Base-by-base conservation (phyloP, 768 basidiomycete genomes). In the Lentinula lateritia region DNA sequence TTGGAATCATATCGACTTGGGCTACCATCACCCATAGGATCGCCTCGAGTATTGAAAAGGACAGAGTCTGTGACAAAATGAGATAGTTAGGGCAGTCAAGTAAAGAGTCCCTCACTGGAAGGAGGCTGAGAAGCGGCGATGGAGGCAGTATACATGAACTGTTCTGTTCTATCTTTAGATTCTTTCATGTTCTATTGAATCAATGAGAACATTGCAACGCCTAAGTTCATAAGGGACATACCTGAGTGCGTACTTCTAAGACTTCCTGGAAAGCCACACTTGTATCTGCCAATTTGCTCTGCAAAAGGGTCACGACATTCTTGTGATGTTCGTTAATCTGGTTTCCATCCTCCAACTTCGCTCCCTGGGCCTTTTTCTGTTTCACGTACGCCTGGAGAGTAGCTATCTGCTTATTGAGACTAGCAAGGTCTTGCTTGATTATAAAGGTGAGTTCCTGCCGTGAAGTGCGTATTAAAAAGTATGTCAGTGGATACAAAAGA, bases 391-490 rank as follows among this genome's bases (percentile, higher is more conserved):
- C 75, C 70, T 98, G 96, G 1, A 99, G 82, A 13, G 87, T 78
- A 0, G 95, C 94, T 69, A 99, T 98, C 74, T 98, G 94, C 74
- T 90, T 90, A 77, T 99, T 98, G 73, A 98, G 88, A 67, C 84
- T 87, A 58, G 97, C 95, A 80, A 99, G 98, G 75, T 99, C 97
- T 92, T 98, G 96, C 73, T 98, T 96, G 72, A 99, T 98, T 68
- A 98, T 97, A 73, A 94, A 98, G 0, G 97, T 98, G 63, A 99
- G 81, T 83, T 99, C 97, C 88, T 92, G 52, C 32, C 35, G 20
- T 8, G 53, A 35, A 48, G 20, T 20, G 20, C 3, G 46, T 54
- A 45, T 41, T 62, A 52, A 28, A 55, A 42, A 20, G 15, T 52
- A 12, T 28, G 20, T n/a, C 23, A n/a, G n/a, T 46, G n/a, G 13